These are phyloP conservation scores for Bipolaris sorokiniana DNA, from an alignment of 2,329 filamentous ascomycete species.

Conservation along the genomic window DNA sequence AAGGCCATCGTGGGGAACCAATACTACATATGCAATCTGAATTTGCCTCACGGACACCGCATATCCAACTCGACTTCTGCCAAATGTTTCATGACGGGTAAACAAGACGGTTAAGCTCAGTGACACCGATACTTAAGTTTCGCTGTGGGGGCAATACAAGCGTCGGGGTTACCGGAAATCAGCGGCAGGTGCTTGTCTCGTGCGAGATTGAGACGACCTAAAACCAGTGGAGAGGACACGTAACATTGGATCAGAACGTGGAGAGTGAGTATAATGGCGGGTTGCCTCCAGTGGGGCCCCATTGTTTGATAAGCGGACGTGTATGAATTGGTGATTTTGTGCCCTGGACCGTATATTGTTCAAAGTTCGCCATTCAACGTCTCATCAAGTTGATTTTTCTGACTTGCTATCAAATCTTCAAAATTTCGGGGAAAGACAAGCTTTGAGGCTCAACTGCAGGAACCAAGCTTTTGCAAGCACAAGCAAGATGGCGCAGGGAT, in stretches of 20 bases:
- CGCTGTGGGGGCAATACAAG: constrained; percentile 5
- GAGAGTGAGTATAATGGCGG: neutral
- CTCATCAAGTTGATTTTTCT: neutral
- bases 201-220: neutral
- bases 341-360: neutral
- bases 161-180: constrained; percentile 2
- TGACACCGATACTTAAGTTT: constrained; percentile 7
- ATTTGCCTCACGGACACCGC: neutral
- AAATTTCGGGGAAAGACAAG: neutral
- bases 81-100: constrained; percentile 1
- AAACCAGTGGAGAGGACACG: constrained; percentile 2
- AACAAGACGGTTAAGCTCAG: constrained; percentile 12
- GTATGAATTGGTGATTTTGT: neutral
- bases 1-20: constrained; percentile 6
- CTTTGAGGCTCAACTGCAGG: constrained; percentile 1
- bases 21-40: constrained; percentile 9
- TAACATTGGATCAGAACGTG: neutral
- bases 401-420: neutral
- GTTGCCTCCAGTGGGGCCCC: neutral
- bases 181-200: neutral
- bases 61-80: neutral
- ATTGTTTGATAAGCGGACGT: constrained; percentile 4
- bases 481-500: neutral
- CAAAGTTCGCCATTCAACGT: neutral
- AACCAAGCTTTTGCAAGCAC: neutral